Base-by-base conservation (phyloP, 1,284 basidiomycete genomes). In the Bondarzewia mesenterica region DNA sequence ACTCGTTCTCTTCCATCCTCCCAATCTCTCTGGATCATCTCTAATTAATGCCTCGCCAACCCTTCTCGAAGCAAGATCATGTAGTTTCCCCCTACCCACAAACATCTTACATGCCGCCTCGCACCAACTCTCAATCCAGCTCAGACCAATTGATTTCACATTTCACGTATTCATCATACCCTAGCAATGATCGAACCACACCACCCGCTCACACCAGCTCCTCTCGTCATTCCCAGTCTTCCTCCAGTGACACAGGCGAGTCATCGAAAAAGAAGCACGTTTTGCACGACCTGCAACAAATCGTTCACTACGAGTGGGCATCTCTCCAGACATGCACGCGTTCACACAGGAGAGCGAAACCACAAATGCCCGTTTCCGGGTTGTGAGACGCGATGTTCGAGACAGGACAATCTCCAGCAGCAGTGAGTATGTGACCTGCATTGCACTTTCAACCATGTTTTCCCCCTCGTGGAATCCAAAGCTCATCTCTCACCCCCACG, bases 291-390 rank as follows among this genome's bases (percentile, higher is more conserved):
- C 7, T 78, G 75, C 62, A 58, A 66, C 21, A 72, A 73, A 56
- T 65, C 78, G 1, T 92, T 92, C 65, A 88, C 85, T 46, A 92
- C 89, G 39, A 84, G 81, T 57, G 89, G 89, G 27, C 89, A 92
- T 60, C 78, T 91, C 18, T 85, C 89, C 0, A 76, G 89, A 43
- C 89, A 92, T 62, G 77, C 83, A 21, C 74, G 86, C 46, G 80
- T 90, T 10, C 89, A 92, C 66, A 91, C 89, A 7, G 87, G 88
- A 46, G 85, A 89, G 59, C 70, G 83, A 50, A 87, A 87, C 64
- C 84, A 88, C 68, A 85, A 80, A 49, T 89, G 85, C 57, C 86
- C 86, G 25, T 89, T 88, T 65, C 86, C 85, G 20, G 86, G 86
- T 29, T 89, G 87, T 60, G 82, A 88, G 54, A 89, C 85, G 2